Percentiles rank a stretch among this genome's conserved stretches.
phyloP scores from a whole-genome alignment of 1,139 yeast species.

The Sugiyamaella novakii region DNA sequence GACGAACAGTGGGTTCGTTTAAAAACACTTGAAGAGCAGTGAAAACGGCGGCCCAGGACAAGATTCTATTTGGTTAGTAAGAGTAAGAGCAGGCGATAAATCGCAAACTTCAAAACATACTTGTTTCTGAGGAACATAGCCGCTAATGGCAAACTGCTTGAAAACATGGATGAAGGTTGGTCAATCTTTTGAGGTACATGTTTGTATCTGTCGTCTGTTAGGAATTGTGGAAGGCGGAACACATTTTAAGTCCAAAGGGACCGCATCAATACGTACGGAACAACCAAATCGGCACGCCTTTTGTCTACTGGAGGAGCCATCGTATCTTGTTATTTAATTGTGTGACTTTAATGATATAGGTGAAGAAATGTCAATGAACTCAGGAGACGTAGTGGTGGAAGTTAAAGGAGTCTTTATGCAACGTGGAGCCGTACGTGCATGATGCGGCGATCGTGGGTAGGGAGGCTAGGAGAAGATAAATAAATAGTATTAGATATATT shows the following conservation, averaged over 20 bases:
- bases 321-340: background rate
- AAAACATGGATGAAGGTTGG: slow-evolving; percentile 43
- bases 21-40: slow-evolving; percentile 54
- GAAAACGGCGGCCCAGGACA: slow-evolving; percentile 61
- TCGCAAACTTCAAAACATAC: slow-evolving; percentile 25
- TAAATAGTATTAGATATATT: too few relatives aligned
- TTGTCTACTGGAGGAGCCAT: slow-evolving; percentile 30
- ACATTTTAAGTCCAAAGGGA: background rate
- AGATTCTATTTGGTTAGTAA: slow-evolving; percentile 44
- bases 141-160: slow-evolving; percentile 63
- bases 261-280: slow-evolving; percentile 26
- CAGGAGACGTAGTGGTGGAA: slow-evolving; percentile 11
- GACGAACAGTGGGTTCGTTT: slow-evolving; percentile 50
- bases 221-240: background rate
- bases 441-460: background rate
- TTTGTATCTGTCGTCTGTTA: slow-evolving; percentile 30
- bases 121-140: slow-evolving; percentile 58
- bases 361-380: background rate
- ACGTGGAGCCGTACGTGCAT: slow-evolving; percentile 4
- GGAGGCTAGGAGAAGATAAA: too few relatives aligned
- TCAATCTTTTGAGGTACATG: slow-evolving; percentile 36
- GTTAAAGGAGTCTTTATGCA: slow-evolving; percentile 12
- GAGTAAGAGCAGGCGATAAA: background rate
- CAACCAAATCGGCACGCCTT: slow-evolving; percentile 40
- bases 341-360: background rate